phyloP scores from a whole-genome alignment of 441 rosid species.

The Lepidium campestre region DNA sequence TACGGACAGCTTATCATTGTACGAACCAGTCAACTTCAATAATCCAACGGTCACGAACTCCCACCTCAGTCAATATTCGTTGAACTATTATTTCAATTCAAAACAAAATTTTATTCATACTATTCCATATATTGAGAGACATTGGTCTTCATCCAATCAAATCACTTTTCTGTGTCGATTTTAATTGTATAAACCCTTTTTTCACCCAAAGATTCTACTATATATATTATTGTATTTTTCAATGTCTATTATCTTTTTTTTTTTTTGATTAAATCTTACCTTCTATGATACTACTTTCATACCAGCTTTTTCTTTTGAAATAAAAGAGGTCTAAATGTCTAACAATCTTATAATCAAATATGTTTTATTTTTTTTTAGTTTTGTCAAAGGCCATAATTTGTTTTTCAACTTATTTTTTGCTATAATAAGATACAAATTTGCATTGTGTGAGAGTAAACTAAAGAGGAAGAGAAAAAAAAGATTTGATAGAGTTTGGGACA shows the following conservation, averaged over 20 bases:
- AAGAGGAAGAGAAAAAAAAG: neutral
- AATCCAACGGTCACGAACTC: constrained; percentile 22
- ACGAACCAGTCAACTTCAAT: neutral
- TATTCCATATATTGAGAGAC: neutral
- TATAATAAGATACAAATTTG: neutral
- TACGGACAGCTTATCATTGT: constrained; percentile 5
- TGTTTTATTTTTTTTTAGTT: too few relatives aligned
- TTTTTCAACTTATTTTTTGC: too few relatives aligned
- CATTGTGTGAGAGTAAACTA: neutral
- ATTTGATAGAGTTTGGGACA: constrained; percentile 17
- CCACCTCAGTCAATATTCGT: neutral
- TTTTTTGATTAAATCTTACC: neutral
- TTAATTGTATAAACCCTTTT: neutral
- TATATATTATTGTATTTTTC: too few relatives aligned
- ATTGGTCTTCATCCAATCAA: constrained; percentile 1
- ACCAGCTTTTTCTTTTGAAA: too few relatives aligned
- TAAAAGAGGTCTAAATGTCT: too few relatives aligned
- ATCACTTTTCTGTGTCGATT: neutral
- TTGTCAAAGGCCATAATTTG: neutral
- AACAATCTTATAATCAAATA: too few relatives aligned
- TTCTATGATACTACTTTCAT: neutral
- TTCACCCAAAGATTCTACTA: neutral
- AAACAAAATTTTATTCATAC: neutral
- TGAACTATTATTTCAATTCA: constrained; percentile 10
- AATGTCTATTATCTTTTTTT: too few relatives aligned